phyloP scores from a whole-genome alignment of 163 green algal genomes.

The Chlamydomonas reinhardtii region DNA sequence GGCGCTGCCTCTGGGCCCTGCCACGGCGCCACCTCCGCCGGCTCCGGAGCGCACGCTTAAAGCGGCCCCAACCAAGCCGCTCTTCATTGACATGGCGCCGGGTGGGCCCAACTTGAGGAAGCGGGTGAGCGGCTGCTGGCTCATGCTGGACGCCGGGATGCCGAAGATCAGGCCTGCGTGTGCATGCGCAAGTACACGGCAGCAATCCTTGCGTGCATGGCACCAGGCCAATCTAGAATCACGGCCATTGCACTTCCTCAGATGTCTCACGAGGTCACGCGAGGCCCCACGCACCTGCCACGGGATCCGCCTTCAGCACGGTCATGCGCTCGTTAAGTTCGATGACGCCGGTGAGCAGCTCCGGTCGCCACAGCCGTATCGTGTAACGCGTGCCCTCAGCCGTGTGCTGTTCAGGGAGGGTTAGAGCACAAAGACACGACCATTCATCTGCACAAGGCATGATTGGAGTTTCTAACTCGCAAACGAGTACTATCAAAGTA shows the following conservation, averaged over 20 bases:
- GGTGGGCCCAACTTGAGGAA: constrained; percentile 33
- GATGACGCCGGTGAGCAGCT: constrained; percentile 58
- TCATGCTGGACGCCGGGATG: constrained; percentile 22
- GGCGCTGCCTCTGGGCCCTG: too few relatives aligned
- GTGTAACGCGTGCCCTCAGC: constrained; percentile 29
- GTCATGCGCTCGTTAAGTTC: constrained; percentile 51
- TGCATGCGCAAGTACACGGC: too few relatives aligned
- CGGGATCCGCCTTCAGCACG: constrained; percentile 44
- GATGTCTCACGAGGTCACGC: too few relatives aligned
- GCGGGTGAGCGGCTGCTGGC: constrained; percentile 38
- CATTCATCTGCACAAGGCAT: too few relatives aligned
- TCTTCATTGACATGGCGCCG: not conserved
- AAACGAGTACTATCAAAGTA: too few relatives aligned
- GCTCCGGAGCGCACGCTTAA: too few relatives aligned
- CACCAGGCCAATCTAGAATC: too few relatives aligned
- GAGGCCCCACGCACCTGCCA: not conserved
- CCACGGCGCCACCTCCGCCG: too few relatives aligned
- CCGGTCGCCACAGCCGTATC: constrained; percentile 58
- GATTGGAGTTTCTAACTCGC: too few relatives aligned
- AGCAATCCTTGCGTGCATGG: too few relatives aligned
- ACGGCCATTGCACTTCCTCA: too few relatives aligned
- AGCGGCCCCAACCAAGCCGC: too few relatives aligned
- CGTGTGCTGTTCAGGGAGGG: constrained; percentile 21
- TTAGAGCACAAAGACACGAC: not conserved
- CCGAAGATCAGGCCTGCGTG: constrained; percentile 46